Evolutionary conservation across 169 alveolate genomes (phyloP).

Genomic region (Plasmodium vinckei): DNA sequence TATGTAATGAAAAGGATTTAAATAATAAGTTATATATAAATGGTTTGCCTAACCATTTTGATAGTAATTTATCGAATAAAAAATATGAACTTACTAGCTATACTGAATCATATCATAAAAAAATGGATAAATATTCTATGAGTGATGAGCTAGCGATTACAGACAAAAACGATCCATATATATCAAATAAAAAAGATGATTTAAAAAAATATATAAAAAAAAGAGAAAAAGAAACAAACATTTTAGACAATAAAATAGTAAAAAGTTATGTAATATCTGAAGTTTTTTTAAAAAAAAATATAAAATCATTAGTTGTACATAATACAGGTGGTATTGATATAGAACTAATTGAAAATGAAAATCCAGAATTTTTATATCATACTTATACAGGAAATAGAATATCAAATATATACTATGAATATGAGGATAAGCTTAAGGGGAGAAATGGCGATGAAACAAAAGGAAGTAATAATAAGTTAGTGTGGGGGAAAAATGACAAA

Average conservation of each 20-base stretch:
- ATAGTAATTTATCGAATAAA: neutral
- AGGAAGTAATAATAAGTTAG: neutral
- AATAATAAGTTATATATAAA: neutral
- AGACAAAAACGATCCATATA: neutral
- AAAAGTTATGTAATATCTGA: conserved; percentile 66
- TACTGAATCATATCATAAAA: neutral
- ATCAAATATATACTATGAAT: conserved; percentile 59
- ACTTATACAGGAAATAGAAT: conserved; percentile 73
- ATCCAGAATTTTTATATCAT: conserved; percentile 64
- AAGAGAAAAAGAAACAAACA: neutral
- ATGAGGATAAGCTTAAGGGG: conserved; percentile 47
- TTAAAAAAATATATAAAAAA: neutral
- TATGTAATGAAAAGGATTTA: neutral
- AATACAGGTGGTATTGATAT: conserved; percentile 74
- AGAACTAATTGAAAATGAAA: conserved; percentile 68
- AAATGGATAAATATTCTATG: neutral
- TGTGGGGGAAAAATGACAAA: too few relatives aligned
- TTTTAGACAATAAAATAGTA: conserved; percentile 7
- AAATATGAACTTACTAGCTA: neutral
- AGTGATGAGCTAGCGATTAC: neutral
- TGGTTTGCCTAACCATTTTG: neutral
- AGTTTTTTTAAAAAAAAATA: conserved; percentile 56
- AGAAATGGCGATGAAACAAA: neutral
- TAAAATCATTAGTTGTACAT: conserved; percentile 50
- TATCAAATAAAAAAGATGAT: neutral